Evolutionary conservation across 2,329 filamentous ascomycete species (phyloP), one percentile per base, ranked within the genome.

Genomic region (Penicillium sp.): DNA sequence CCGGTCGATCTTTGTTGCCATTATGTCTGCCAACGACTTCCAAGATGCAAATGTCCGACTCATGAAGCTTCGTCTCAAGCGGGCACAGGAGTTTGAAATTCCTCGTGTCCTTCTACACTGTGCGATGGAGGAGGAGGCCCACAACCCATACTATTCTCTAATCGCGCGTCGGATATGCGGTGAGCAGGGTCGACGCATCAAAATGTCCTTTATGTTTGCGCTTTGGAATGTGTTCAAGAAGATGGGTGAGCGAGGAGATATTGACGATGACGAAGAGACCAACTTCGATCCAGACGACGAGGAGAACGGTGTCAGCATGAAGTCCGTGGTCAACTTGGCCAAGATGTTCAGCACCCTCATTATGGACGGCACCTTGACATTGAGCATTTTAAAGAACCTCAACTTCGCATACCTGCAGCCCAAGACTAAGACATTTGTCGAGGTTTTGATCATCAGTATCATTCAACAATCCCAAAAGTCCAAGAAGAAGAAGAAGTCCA

Each of bases 121-220:
- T 69, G 87, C 88, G 1, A 90, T 90, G 42, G 88, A 89, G 3
- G 94, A 97, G 75, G 81, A 87, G 55, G 81, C 81, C 0, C 96
- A 97, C 74, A 99, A 99, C 67, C 90, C 89, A 0, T 99, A 96
- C 76, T 99, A 99, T 71, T 89, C 90, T 0, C 79, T 96, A 1
- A 87, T 99, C 37, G 92, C 91, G 10, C 85, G 84, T 46, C 87
- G 87, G 61, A 81, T 97, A 9, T 95, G 92, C 67, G 79, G 72
- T 18, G 76, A 76, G 34, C 61, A 80, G 4, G 89, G 92, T 58
- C 85, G 85, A 62, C 85, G 86, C 65, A 82, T 95, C 63, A 85
- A 86, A 59, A 93, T 93, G 76, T 87, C 90, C 1, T 95, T 97
- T 69, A 90, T 94, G 69, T 92, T 93, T 66, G 85, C 88, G 8